Evolutionary conservation across 805 yeast genomes (phyloP).

Genomic region (Schizosaccharomyces osmophilus): DNA sequence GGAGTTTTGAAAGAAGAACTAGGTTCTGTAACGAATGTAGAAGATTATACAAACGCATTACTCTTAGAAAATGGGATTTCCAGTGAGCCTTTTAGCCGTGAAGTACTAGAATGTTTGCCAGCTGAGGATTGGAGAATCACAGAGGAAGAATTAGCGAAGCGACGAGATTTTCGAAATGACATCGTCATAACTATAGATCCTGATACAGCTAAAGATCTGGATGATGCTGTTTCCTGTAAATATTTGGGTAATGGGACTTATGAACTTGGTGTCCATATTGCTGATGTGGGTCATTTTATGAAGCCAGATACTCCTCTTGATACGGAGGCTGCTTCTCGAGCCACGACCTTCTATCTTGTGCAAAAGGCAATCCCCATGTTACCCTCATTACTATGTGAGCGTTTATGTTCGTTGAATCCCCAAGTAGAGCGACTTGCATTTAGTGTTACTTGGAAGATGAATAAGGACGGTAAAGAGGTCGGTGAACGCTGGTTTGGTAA

Average conservation of each 20-base stretch:
- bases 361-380: conserved; percentile 45
- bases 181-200: conserved; percentile 38
- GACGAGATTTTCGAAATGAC: conserved; percentile 34
- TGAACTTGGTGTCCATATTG: conserved; percentile 66
- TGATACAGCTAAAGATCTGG: conserved; percentile 28
- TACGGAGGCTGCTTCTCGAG: conserved; percentile 72
- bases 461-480: conserved; percentile 43
- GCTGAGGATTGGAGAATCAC: conserved; percentile 8
- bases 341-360: conserved; percentile 68
- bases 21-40: conserved; percentile 54
- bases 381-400: conserved; percentile 38
- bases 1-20: conserved; percentile 26
- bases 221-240: conserved; percentile 65
- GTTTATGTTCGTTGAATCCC: conserved; percentile 32
- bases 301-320: conserved; percentile 57
- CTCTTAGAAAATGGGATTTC: conserved; percentile 38
- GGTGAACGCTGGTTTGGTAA: conserved; percentile 58
- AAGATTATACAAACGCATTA: conserved; percentile 67
- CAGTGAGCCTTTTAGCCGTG: conserved; percentile 19
- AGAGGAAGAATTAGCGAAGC: conserved; percentile 13
- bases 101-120: conserved; percentile 12
- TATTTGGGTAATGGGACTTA: conserved; percentile 32
- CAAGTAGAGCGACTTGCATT: conserved; percentile 39
- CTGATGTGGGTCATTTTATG: conserved; percentile 53
- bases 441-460: conserved; percentile 60